Percentiles rank a stretch among this genome's conserved stretches.
Conservation (phyloP, 2,329 filamentous ascomycete genomes). For the Colletotrichum spinosum region DNA sequence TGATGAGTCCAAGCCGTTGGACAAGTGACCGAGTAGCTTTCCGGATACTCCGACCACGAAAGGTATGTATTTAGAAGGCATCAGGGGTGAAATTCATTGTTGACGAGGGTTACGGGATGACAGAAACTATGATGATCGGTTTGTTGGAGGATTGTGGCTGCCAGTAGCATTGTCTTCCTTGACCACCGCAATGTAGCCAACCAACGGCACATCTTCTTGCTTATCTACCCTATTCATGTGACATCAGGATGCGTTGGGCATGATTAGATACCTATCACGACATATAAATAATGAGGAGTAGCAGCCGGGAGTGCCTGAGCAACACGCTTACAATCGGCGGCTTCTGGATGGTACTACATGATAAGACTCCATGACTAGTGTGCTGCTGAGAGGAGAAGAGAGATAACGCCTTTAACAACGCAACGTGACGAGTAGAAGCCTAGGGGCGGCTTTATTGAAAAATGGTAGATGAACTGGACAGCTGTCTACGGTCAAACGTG, state of each 20-base stretch:
- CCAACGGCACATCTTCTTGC: neutral
- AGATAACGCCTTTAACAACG: no score
- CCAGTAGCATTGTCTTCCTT: neutral
- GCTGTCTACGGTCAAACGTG: no score
- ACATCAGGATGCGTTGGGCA: neutral
- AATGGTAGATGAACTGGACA: no score
- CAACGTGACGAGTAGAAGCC: no score
- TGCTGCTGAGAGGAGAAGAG: neutral
- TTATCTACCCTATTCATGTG: neutral
- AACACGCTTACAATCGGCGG: constrained; percentile 4
- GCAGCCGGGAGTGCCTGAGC: no score
- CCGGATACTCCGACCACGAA: no score
- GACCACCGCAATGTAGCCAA: neutral
- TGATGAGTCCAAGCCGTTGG: neutral
- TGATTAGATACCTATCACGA: no score
- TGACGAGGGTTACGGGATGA: neutral
- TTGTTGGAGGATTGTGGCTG: neutral
- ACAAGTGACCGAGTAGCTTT: neutral
- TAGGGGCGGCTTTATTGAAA: no score
- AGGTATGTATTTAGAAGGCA: no score
- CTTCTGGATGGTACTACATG: constrained; percentile 7
- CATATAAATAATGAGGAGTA: constrained; percentile 17
- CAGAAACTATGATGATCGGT: neutral
- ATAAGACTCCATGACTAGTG: constrained; percentile 17
- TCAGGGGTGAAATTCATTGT: no score